These are phyloP conservation scores for Ammopiptanthus mongolicus DNA, from an alignment of 306 rosid genomes.

Conservation along the genomic window DNA sequence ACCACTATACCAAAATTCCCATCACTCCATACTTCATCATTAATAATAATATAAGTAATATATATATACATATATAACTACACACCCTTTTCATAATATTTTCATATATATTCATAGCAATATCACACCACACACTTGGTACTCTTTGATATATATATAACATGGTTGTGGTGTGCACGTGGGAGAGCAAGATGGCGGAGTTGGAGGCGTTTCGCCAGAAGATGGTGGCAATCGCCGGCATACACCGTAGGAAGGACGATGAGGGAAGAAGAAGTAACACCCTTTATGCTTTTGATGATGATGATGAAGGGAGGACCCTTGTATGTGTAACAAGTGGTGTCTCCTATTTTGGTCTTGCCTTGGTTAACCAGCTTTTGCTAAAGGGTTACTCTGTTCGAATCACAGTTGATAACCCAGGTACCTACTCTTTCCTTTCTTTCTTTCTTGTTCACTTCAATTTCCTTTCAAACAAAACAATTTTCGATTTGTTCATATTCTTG, in stretches of 20 bases:
- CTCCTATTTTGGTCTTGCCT: constrained; percentile 70
- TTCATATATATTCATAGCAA: not conserved
- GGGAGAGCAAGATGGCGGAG: constrained; percentile 44
- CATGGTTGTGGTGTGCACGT: constrained; percentile 50
- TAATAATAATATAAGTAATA: no score
- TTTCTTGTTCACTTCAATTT: not conserved
- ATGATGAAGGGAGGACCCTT: constrained; percentile 28
- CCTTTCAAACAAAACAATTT: not conserved
- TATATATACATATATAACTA: not conserved
- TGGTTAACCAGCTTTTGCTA: constrained; percentile 56
- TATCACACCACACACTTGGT: not conserved
- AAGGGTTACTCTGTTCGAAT: constrained; percentile 77
- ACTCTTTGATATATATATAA: not conserved
- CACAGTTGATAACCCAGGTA: constrained; percentile 55
- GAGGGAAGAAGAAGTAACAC: constrained; percentile 16
- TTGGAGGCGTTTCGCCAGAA: constrained; percentile 45
- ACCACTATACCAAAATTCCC: not conserved
- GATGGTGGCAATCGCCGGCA: constrained; percentile 36
- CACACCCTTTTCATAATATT: not conserved
- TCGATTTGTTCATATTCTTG: not conserved
- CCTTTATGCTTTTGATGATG: not conserved
- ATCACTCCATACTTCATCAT: no score
- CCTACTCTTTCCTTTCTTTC: not conserved
- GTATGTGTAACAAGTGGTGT: constrained; percentile 86
- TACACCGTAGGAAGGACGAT: constrained; percentile 45